These are phyloP conservation scores for Ganoderma sinense DNA, from an alignment of 1,284 basidiomycete species.

Conservation along the genomic window DNA sequence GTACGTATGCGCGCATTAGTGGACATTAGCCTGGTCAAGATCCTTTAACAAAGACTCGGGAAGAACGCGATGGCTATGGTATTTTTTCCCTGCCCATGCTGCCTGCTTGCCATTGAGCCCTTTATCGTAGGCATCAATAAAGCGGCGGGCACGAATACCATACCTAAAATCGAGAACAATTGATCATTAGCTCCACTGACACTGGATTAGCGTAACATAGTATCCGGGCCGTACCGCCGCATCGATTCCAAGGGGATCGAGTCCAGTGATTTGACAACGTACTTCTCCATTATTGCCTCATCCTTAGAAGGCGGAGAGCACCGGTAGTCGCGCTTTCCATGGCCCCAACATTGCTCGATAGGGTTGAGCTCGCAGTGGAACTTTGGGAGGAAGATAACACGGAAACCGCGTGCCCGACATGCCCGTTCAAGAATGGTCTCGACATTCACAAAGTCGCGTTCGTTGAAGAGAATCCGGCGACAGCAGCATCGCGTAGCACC, in stretches of 20 bases:
- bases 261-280: neutral
- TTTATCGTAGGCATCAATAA: neutral
- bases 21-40: too few species aligned
- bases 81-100: neutral
- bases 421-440: conserved; percentile 9
- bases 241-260: neutral
- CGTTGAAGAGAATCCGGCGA: conserved; percentile 32
- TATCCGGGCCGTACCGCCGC: neutral
- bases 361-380: conserved; percentile 33
- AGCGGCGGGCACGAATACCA: neutral
- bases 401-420: conserved; percentile 8
- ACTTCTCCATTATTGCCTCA: neutral
- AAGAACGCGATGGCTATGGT: neutral
- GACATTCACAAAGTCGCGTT: conserved; percentile 37
- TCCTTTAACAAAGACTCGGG: neutral
- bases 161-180: neutral
- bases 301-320: neutral
- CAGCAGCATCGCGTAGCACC: conserved; percentile 33
- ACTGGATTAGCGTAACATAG: too few species aligned
- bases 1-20: too few species aligned
- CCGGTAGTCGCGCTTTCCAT: conserved; percentile 25
- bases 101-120: neutral
- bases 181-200: too few species aligned
- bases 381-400: conserved; percentile 25
- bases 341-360: conserved; percentile 34